Conservation (phyloP, 495 filamentous ascomycete species). For the Neohortaea acidophila region DNA sequence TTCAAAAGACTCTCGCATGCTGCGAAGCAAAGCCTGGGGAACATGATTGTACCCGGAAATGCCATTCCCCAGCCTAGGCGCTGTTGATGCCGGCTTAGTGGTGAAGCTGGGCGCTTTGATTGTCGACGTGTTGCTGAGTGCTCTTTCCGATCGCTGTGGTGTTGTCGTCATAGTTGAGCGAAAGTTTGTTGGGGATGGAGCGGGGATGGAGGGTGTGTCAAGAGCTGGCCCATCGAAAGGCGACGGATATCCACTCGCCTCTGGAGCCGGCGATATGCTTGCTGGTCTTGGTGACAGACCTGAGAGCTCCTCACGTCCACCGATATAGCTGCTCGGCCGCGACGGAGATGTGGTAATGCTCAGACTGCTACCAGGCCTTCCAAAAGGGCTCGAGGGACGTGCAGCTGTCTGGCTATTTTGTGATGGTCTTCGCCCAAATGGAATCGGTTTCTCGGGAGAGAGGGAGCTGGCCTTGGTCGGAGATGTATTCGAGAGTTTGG, state of each 20-base stretch:
- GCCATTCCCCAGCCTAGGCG: not conserved
- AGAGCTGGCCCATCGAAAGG: constrained; percentile 4
- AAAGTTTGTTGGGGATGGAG: constrained; percentile 3
- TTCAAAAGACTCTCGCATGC: constrained; percentile 69
- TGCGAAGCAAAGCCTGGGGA: constrained; percentile 25
- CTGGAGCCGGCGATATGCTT: not conserved
- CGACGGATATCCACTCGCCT: constrained; percentile 2
- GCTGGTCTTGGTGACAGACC: not conserved
- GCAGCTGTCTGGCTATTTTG: constrained; percentile 12
- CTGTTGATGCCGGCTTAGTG: constrained; percentile 1
- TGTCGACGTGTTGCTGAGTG: constrained; percentile 9
- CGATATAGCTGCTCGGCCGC: constrained; percentile 5
- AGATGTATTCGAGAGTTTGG: not conserved
- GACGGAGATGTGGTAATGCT: constrained; percentile 8
- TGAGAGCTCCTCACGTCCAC: not conserved
- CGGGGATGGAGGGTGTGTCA: not conserved
- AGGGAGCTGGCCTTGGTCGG: constrained; percentile 4
- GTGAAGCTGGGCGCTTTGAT: constrained; percentile 4
- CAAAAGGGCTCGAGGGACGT: constrained; percentile 13
- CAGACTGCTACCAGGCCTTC: constrained; percentile 9
- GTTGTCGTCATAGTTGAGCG: too few relatives aligned
- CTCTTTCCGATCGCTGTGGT: constrained; percentile 7
- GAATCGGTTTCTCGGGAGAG: constrained; percentile 16
- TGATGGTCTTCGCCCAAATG: constrained; percentile 15
- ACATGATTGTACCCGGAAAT: constrained; percentile 21